These are phyloP conservation scores for Phytophthora idaei DNA, from an alignment of 352 stramenopile species.

Conservation along the genomic window DNA sequence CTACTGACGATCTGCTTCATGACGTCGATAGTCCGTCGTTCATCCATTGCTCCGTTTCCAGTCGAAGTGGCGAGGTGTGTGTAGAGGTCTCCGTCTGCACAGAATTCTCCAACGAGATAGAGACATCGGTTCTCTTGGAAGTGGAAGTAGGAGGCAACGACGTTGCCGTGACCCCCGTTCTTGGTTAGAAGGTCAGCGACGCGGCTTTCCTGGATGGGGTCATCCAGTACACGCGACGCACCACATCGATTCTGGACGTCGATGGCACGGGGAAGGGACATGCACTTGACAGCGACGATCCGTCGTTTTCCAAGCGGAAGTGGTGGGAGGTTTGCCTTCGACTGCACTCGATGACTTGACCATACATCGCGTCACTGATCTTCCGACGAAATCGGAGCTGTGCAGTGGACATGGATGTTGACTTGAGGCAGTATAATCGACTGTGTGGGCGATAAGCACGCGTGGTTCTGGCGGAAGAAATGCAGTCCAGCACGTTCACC, in stretches of 20 bases:
- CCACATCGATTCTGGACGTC: not conserved
- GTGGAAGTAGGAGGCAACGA: constrained; percentile 22
- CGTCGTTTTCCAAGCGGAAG: not conserved
- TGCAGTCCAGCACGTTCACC: not conserved
- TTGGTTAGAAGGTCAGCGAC: constrained; percentile 10
- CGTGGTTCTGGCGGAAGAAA: not conserved
- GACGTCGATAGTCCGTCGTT: constrained; percentile 17
- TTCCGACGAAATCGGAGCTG: constrained; percentile 30
- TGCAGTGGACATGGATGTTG: constrained; percentile 16
- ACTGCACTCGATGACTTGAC: constrained; percentile 33
- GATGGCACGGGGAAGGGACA: constrained; percentile 9
- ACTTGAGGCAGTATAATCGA: not conserved
- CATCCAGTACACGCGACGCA: constrained; percentile 8
- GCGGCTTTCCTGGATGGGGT: constrained; percentile 24
- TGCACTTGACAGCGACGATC: constrained; percentile 37
- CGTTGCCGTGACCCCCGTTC: constrained; percentile 20
- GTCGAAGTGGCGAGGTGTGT: not conserved
- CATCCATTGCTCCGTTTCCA: constrained; percentile 3
- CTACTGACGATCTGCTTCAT: constrained; percentile 43
- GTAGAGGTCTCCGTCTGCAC: constrained; percentile 42
- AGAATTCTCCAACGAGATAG: constrained; percentile 49
- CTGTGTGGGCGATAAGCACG: not conserved
- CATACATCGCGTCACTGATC: constrained; percentile 36
- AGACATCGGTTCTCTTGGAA: constrained; percentile 24
- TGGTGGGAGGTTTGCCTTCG: not conserved